These are phyloP conservation scores for Rozella allomycis DNA, from an alignment of 371 early-diverging fungal genomes.

Conservation along the genomic window DNA sequence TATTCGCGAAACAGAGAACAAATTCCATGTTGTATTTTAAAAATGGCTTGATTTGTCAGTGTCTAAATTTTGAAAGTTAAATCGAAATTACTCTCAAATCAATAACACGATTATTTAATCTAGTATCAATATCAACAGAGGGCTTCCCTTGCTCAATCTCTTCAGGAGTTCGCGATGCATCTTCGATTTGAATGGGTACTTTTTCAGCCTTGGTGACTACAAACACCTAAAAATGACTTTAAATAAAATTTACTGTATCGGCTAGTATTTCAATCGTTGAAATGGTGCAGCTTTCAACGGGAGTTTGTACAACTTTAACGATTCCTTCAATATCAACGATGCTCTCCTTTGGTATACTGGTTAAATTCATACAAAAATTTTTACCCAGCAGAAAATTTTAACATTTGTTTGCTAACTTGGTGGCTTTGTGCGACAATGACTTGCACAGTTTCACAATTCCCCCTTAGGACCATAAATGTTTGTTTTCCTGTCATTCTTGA, in stretches of 20 bases:
- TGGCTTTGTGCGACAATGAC: conserved; percentile 50
- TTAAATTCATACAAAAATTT: background rate
- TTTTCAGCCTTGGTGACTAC: conserved; percentile 57
- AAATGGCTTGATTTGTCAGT: conserved; percentile 90
- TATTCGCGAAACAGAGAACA: conserved; percentile 84
- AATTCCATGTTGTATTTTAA: conserved; percentile 89
- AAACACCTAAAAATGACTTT: conserved; percentile 17
- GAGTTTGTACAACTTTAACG: conserved; percentile 53
- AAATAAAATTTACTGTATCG: conserved; percentile 15
- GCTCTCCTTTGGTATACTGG: conserved; percentile 61
- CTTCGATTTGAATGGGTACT: conserved; percentile 89
- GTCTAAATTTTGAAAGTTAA: conserved; percentile 26
- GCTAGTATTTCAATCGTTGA: conserved; percentile 70
- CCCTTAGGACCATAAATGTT: conserved; percentile 79
- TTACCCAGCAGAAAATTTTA: conserved; percentile 58
- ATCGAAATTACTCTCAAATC: conserved; percentile 59
- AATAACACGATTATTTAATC: conserved; percentile 88
- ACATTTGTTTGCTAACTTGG: conserved; percentile 76
- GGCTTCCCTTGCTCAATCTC: conserved; percentile 37
- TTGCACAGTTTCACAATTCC: conserved; percentile 68
- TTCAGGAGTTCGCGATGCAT: conserved; percentile 70
- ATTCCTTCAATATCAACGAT: conserved; percentile 64
- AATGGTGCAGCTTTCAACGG: conserved; percentile 73
- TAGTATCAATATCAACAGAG: conserved; percentile 47
- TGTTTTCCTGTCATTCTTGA: conserved; percentile 75